A percentile compares a stretch with the other conserved stretches of the same genome.
phyloP scores from a whole-genome alignment of 331 rosid species.

The Spiraea crenata region DNA sequence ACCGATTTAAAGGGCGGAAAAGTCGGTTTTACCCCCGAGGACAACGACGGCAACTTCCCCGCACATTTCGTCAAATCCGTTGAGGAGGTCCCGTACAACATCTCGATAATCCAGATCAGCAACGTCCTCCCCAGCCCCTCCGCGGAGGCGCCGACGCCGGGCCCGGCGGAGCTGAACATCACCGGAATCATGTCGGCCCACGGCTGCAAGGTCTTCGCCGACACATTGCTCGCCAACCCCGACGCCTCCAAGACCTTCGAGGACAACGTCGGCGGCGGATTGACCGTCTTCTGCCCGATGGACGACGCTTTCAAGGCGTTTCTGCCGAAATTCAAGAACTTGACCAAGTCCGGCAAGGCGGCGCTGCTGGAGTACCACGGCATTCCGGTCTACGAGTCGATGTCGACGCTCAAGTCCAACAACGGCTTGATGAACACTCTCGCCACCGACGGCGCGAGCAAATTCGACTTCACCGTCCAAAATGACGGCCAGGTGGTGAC shows the following conservation, averaged over 20 bases:
- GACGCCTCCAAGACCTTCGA: slow-evolving; percentile 48
- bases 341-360: slow-evolving; percentile 51
- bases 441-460: slow-evolving; percentile 81
- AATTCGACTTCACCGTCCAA: slow-evolving; percentile 72
- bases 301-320: slow-evolving; percentile 77
- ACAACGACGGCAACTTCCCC: slow-evolving; percentile 50
- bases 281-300: slow-evolving; percentile 73
- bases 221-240: slow-evolving; percentile 37
- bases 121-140: slow-evolving; percentile 54
- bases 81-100: slow-evolving; percentile 66
- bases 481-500: slow-evolving; percentile 80
- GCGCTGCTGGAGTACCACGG: slow-evolving; percentile 72
- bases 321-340: slow-evolving; percentile 70
- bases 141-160: slow-evolving; percentile 82
- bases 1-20: slow-evolving; percentile 81
- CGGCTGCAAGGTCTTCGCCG: slow-evolving; percentile 81
- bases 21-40: slow-evolving; percentile 67
- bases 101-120: slow-evolving; percentile 80
- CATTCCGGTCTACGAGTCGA: slow-evolving; percentile 59
- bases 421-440: slow-evolving; percentile 71
- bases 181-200: slow-evolving; percentile 70
- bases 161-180: slow-evolving; percentile 55
- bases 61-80: slow-evolving; percentile 62
- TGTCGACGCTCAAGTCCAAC: slow-evolving; percentile 57
- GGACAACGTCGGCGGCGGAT: slow-evolving; percentile 53